Evolutionary conservation across 331 rosid species (phyloP), one percentile per base, ranked within the genome.

Genomic region (Quercus tomentella): DNA sequence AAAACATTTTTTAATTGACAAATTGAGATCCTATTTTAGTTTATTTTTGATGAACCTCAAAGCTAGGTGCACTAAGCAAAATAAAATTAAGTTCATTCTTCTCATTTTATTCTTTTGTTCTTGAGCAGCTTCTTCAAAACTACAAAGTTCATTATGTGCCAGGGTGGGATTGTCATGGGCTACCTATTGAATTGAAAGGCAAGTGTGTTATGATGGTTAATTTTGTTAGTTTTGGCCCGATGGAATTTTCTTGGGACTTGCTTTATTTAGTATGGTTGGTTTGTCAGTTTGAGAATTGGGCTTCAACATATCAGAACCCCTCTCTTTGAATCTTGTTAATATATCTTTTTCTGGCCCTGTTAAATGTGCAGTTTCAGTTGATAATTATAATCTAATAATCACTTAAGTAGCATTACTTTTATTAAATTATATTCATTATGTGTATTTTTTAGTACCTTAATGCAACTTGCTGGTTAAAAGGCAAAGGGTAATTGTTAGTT

Each of bases 111-210:
- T 77, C 35, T 35, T n/a, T 77, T 70, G 74, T 77, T 30, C 54
- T 63, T 78, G 74, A 77, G 80, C 91, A 96, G 99, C 88, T 96
- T 80, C 99, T 96, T 87, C 99, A 91, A 85, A 96, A 93, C 84
- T 89, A 87, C 79, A 89, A 91, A 92, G 97, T 93, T 82, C 90
- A 81, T 70, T 96, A 88, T 83, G 95, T 96, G 79, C 98, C 99
- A 81, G 99, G 99, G 65, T 96, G 99, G 99, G 99, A 96, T 87
- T 96, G 99, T 80, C 99, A 96, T 88, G 99, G 97, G 80, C 89
- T 96, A 80, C 99, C 99, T 77, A 96, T 96, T 84, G 99, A 96
- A 77, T 88, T 96, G 82, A 96, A 96, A 93, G 98, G 98, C 83
- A 94, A 88, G 92, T 85, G 31, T 74, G 72, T 66, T 73, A 70